Conservation (phyloP, 129 eudicot species). For the Daucus carota region DNA sequence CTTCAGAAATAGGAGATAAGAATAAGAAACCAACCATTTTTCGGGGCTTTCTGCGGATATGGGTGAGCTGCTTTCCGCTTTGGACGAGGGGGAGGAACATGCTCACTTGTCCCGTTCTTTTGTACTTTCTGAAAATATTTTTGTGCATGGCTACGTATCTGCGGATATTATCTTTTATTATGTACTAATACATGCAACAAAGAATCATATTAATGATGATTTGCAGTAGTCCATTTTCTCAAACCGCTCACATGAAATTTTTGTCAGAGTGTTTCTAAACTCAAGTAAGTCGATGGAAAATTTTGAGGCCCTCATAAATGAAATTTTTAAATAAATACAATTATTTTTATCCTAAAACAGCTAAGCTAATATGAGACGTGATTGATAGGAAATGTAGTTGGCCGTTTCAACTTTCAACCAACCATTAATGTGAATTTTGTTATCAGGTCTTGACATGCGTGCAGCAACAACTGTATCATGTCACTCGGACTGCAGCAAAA, state of each 20-base stretch:
- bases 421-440: background rate
- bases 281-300: background rate
- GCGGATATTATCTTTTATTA: slow-evolving; percentile 14
- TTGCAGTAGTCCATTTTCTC: background rate
- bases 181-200: background rate
- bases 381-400: background rate
- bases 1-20: slow-evolving; percentile 1
- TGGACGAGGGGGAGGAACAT: slow-evolving; percentile 96
- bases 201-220: background rate
- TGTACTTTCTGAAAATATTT: slow-evolving; percentile 87
- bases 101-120: slow-evolving; percentile 85
- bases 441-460: background rate
- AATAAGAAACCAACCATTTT: slow-evolving; percentile 41
- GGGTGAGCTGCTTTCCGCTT: slow-evolving; percentile 96
- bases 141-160: slow-evolving; percentile 97
- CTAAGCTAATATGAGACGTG: background rate
- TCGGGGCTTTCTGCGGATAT: slow-evolving; percentile 88
- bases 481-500: background rate
- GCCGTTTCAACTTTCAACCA: background rate
- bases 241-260: background rate
- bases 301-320: background rate
- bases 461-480: background rate
- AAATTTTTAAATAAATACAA: background rate
- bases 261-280: background rate
- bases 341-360: background rate